Evolutionary conservation across 78 protist genomes (phyloP).

Genomic region (Polysphondylium violaceum): DNA sequence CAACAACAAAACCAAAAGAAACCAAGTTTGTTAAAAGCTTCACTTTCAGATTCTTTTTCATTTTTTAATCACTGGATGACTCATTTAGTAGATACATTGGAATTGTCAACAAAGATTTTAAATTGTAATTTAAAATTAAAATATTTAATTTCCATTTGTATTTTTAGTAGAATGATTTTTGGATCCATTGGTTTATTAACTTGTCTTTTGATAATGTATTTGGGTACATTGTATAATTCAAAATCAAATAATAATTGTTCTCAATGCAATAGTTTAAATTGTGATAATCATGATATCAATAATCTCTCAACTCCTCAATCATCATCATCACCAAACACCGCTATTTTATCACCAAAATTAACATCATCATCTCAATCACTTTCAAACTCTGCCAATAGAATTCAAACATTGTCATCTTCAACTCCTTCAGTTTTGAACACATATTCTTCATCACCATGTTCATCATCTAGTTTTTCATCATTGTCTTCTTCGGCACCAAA

Average conservation of each 20-base stretch:
- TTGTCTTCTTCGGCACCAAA: not conserved
- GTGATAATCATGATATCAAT: not conserved
- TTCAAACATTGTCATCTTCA: conserved; percentile 27
- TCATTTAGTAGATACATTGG: conserved; percentile 27
- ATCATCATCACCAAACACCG: conserved; percentile 2
- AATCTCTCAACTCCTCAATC: conserved; percentile 4
- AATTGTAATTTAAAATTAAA: conserved; percentile 19
- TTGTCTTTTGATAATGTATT: not conserved
- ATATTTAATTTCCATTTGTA: conserved; percentile 31
- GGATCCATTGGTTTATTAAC: conserved; percentile 23
- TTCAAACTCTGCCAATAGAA: conserved; percentile 6
- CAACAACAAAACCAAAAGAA: not conserved
- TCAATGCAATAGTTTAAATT: not conserved
- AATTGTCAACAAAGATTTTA: conserved; percentile 14
- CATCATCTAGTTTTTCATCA: not conserved
- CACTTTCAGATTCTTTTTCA: not conserved
- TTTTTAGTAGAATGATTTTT: conserved; percentile 4
- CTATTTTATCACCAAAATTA: not conserved
- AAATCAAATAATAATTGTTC: not conserved
- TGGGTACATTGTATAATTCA: conserved; percentile 37
- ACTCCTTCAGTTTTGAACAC: not conserved
- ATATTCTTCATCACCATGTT: not conserved
- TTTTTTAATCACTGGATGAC: not conserved
- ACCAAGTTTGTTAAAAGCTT: not conserved
- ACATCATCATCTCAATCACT: not conserved